Evolutionary conservation across 179 eudicot species (phyloP), one percentile per base, ranked within the genome.

Genomic region (Vitellaria paradoxa): DNA sequence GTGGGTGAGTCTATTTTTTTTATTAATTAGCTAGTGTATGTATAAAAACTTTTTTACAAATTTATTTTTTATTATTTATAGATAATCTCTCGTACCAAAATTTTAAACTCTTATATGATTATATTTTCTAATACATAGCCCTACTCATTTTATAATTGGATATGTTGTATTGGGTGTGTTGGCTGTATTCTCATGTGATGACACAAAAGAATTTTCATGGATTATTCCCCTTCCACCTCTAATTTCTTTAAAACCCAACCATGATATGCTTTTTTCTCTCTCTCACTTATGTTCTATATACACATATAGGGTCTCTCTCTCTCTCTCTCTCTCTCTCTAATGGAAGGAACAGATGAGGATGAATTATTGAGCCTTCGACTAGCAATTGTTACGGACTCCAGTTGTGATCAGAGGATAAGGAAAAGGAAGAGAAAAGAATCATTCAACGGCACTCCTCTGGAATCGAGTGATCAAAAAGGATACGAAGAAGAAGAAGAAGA

Each of bases 351-450:
- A 65, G 87, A 75, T 21, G 89, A 85, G 9, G 89, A 87, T 46
- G 81, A 86, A 62, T 79, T 84, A 73, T 80, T 88, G 82, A 81
- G 83, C 76, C 90, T 91, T 13, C 81, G 82, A 62, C 90, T 91
- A 52, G 79, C 90, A n/a, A 72, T 81, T 70, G 87, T 73, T 12
- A 30, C 86, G 14, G 82, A 82, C 52, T 72, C 85, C 14, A 65
- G 68, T 46, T 40, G 62, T 75, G 82, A 56, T 75, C 81, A 82
- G 14, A 79, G 65, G 78, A 86, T 79, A 53, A 72, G 68, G 50
- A 87, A 86, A 74, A 77, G 88, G 63, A 78, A 77, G 79, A 81
- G 80, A 53, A 65, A 24, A 37, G 84, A 84, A 49, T 47, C 55
- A 74, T 47, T 65, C 18, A 26, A 45, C 30, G 42, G 60, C n/a